Evolutionary conservation across 176 grass and related monocot genomes (phyloP), one percentile per base, ranked within the genome.

Genomic region (Bromus sterilis): DNA sequence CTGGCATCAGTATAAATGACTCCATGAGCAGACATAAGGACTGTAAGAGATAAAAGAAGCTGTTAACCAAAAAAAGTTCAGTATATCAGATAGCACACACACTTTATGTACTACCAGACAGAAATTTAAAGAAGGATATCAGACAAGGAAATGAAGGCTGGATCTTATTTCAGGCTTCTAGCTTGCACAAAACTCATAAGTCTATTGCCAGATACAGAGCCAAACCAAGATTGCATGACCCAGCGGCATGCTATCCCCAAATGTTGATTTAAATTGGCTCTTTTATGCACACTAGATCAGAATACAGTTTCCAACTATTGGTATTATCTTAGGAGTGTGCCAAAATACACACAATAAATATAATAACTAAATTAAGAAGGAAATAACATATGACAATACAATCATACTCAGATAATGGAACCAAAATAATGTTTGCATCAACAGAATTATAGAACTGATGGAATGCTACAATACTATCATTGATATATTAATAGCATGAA

Each of bases 11-110:
- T 56, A 71, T 41, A 76, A 80, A 57, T 73, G 62, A 78, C 51
- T 55, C 71, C 90, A 74, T 85, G 24, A 5, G 56, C 34, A 85
- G 13, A 81, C 46, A 78, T 80, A 80, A 49, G 29, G 44, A 53
- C 86, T 94, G 91, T 59, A 80, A 41, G 81, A 79, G 60, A 83
- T 42, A 75, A 84, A 84, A 81, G 33, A 73, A 89, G 39, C n/a
- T 43, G 28, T 70, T 69, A 80, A 36, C 34, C 34, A 80, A 60
- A 32, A 84, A 59, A 79, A 7, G 12, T 75, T 31, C 12, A 0
- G 23, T 61, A 25, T 5, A 31, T 32, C 37, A 46, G 1, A 61
- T 29, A 60, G 6, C 29, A 9, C 20, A 40, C 21, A 69, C n/a
- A 80, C 8, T 33, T n/a, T n/a, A n/a, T n/a, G n/a, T n/a, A n/a